These are phyloP conservation scores for Discostella stelligeroides DNA, from an alignment of 108 stramenopile genomes.

Conservation along the genomic window DNA sequence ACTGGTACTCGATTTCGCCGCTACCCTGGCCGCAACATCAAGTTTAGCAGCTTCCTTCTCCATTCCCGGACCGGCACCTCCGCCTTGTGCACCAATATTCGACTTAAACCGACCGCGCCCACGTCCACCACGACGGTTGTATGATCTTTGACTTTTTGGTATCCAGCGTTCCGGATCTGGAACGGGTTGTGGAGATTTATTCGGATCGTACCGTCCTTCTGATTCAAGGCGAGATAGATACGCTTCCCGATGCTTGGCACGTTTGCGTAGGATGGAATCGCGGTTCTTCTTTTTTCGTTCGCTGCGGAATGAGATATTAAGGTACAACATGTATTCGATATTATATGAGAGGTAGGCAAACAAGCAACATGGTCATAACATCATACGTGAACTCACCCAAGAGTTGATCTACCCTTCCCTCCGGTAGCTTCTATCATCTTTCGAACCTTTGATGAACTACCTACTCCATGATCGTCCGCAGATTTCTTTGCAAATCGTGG, in stretches of 20 bases:
- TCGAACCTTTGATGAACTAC: constrained; percentile 23
- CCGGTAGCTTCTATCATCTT: constrained; percentile 45
- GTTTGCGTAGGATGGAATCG: constrained; percentile 68
- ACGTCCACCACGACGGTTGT: constrained; percentile 70
- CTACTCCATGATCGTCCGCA: constrained; percentile 4
- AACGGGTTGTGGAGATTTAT: constrained; percentile 60
- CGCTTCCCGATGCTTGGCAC: constrained; percentile 63
- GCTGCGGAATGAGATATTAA: constrained; percentile 13
- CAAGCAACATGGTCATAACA: background rate
- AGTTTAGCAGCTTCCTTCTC: constrained; percentile 86
- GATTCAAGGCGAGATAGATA: constrained; percentile 67
- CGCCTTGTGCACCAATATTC: constrained; percentile 80
- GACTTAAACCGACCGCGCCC: constrained; percentile 53
- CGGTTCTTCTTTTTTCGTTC: constrained; percentile 52
- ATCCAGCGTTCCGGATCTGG: constrained; percentile 98
- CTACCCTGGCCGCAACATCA: constrained; percentile 90
- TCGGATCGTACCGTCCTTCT: constrained; percentile 77
- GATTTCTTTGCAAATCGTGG: constrained; percentile 58
- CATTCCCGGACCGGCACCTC: constrained; percentile 80
- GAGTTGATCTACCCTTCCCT: constrained; percentile 30
- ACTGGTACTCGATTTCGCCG: constrained; percentile 46
- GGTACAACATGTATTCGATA: background rate
- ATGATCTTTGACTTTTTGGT: constrained; percentile 88
- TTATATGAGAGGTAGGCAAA: background rate
- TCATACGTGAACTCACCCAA: constrained; percentile 11